phyloP scores from a whole-genome alignment of 495 filamentous ascomycete species.

The Aspergillus heteromorphus region DNA sequence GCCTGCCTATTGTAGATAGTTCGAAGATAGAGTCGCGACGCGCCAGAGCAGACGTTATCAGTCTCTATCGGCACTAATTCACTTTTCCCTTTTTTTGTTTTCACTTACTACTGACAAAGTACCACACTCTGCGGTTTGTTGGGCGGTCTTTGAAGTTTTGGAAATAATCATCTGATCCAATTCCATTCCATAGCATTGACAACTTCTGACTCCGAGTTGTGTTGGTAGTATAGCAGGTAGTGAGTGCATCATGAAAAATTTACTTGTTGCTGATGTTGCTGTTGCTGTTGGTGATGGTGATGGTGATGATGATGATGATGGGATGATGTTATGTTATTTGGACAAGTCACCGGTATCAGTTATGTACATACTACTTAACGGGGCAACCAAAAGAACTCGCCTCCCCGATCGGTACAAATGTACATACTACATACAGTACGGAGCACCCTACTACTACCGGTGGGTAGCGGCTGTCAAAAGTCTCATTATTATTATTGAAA shows the following conservation, averaged over 20 bases:
- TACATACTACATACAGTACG: too few species aligned
- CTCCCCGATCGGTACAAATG: too few species aligned
- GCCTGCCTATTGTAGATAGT: not conserved
- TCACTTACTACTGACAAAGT: too few species aligned
- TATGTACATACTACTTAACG: too few species aligned
- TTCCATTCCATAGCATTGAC: too few species aligned
- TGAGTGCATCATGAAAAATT: too few species aligned
- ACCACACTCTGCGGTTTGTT: too few species aligned
- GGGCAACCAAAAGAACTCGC: too few species aligned
- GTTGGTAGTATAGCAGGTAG: too few species aligned
- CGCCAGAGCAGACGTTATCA: not conserved
- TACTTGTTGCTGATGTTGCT: not conserved
- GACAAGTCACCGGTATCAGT: not conserved
- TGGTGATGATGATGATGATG: not conserved
- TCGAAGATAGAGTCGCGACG: not conserved
- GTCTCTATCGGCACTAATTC: not conserved
- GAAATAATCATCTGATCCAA: not conserved
- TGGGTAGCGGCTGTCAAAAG: not conserved
- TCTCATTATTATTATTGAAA: not conserved
- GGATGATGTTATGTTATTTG: constrained; percentile 2
- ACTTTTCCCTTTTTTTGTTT: too few species aligned
- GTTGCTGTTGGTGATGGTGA: not conserved
- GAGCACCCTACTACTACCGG: not conserved
- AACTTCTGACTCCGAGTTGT: not conserved
- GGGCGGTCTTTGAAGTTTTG: not conserved